phyloP scores from a whole-genome alignment of 176 grass and related monocot species.

The Thalia dealbata region DNA sequence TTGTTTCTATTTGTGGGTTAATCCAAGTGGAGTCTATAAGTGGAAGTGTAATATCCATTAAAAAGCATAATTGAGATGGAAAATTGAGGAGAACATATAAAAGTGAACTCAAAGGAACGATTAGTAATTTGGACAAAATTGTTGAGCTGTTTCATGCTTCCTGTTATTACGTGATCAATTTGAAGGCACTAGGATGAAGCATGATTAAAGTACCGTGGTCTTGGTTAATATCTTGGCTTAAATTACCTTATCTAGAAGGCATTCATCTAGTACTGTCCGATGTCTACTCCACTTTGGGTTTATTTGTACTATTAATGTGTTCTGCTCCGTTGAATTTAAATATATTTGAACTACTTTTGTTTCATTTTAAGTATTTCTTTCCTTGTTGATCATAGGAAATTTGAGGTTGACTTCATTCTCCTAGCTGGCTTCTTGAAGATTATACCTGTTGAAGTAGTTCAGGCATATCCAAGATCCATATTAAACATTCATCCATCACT shows the following conservation, averaged over 20 bases:
- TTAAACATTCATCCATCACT: conserved; percentile 96
- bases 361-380: conserved; percentile 7
- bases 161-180: background rate
- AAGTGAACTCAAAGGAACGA: background rate
- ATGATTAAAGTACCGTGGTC: background rate
- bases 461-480: conserved; percentile 53
- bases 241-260: too few relatives aligned
- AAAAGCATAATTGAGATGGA: background rate
- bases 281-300: too few relatives aligned
- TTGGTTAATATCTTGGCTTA: too few relatives aligned
- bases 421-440: conserved; percentile 93
- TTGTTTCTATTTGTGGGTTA: too few relatives aligned
- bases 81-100: background rate
- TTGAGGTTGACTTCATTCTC: conserved; percentile 61
- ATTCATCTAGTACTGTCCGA: too few relatives aligned
- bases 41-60: background rate
- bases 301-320: too few relatives aligned
- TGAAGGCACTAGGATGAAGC: background rate
- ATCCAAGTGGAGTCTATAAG: too few relatives aligned
- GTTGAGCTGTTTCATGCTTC: background rate
- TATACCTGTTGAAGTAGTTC: conserved; percentile 66
- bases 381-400: conserved; percentile 31
- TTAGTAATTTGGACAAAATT: background rate
- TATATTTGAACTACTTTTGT: background rate
- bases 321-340: too few relatives aligned